Conservation (phyloP, 106 monocot species). For the Agapanthus africanus region DNA sequence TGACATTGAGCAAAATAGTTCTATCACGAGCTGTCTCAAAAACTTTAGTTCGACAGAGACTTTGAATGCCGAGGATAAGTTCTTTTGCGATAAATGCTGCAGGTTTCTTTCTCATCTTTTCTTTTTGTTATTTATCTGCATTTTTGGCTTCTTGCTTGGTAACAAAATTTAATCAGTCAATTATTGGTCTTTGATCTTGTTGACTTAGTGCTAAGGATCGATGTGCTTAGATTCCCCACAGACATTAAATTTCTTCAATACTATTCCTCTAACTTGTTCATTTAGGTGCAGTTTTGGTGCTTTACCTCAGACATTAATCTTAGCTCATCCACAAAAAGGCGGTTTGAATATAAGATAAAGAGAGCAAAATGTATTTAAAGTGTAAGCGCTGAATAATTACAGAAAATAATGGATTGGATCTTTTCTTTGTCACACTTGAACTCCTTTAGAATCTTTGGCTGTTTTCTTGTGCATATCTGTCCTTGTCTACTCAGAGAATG, state of each 20-base stretch:
- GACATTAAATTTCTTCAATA: not conserved
- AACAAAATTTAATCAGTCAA: not conserved
- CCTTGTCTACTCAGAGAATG: no score
- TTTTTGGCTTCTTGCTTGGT: not conserved
- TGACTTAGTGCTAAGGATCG: not conserved
- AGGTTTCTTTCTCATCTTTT: conserved; percentile 20
- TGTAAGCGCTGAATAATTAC: no score
- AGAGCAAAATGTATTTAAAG: no score
- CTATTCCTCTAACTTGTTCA: no score
- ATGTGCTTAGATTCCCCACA: not conserved
- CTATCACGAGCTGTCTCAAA: conserved; percentile 57
- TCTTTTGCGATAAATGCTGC: conserved; percentile 62
- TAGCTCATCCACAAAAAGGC: no score
- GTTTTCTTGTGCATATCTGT: no score
- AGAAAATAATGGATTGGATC: not conserved
- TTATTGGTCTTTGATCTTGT: not conserved
- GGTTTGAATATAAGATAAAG: no score
- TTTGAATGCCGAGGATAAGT: conserved; percentile 60
- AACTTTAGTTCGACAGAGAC: conserved; percentile 64
- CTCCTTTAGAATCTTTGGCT: no score
- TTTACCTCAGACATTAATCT: no score
- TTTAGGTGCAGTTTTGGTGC: no score
- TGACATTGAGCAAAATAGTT: conserved; percentile 62
- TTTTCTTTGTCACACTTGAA: not conserved
- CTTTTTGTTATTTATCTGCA: not conserved